These are phyloP conservation scores for Aspergillus sclerotiicarbonarius DNA, from an alignment of 495 filamentous ascomycete species.

Conservation along the genomic window DNA sequence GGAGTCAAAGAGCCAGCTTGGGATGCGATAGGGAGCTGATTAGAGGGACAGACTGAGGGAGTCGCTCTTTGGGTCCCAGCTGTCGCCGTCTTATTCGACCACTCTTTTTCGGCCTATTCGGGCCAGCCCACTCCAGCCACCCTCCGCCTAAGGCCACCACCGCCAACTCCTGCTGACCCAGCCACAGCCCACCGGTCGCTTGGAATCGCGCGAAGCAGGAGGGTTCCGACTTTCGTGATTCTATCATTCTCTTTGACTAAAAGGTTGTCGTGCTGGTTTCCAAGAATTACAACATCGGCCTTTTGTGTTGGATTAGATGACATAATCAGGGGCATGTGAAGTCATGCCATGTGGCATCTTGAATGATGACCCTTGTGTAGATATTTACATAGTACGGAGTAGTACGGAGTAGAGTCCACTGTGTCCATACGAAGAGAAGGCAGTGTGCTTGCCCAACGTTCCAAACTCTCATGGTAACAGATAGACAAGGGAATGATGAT, in stretches of 20 bases:
- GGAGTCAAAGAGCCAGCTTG: not conserved
- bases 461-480: not conserved
- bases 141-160: not conserved
- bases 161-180: not conserved
- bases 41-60: not conserved
- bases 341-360: conserved; percentile 3
- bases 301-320: not conserved
- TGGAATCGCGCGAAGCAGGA: not conserved
- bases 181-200: conserved; percentile 8
- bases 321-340: conserved; percentile 6
- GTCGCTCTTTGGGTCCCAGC: conserved; percentile 2
- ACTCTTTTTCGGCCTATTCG: conserved; percentile 17
- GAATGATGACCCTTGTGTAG: not conserved
- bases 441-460: not conserved
- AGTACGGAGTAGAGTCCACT: not conserved
- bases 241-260: too few species aligned
- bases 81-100: conserved; percentile 17
- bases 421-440: not conserved
- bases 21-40: not conserved
- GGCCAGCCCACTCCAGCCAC: conserved; percentile 13
- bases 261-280: not conserved
- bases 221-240: too few species aligned
- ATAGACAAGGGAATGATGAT: not conserved
- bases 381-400: not conserved
- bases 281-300: not conserved